Base-by-base conservation (phyloP, 2,329 filamentous ascomycete species). In the Ceratocystis variospora region DNA sequence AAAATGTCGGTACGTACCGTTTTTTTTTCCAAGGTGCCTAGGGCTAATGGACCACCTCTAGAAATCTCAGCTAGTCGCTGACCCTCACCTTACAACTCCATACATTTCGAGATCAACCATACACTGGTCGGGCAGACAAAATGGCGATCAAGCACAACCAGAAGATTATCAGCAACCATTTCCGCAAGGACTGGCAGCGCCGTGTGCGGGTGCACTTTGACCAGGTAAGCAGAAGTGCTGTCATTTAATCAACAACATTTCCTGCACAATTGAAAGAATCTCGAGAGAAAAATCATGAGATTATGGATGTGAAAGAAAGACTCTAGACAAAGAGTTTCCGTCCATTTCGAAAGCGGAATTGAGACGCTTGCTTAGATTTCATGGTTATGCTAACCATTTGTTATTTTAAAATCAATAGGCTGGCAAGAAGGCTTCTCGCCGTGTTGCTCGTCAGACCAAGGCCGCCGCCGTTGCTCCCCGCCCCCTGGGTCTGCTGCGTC, bases 101-200 rank as follows among this genome's bases (percentile, higher is more conserved):
- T 63, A 68, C 63, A 68, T 66, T 68, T 63, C 61, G 66, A 68
- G 66, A 62, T 63, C 66, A 68, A 65, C 63, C 63, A 68, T 63
- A 68, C 63, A 68, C 37, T 68, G 63, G 66, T 62, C 66, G 46
- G 66, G 66, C 66, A 68, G 66, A 68, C 67, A 68, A 66, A 66
- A 68, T 68, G 92, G 89, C 93, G 85, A 96, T 97, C 90, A 96
- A 96, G 87, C 91, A 96, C 89, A 97, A 97, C 84, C 91, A 96
- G 85, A 89, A 93, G 84, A 88, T 96, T 80, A 88, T 89, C 79
- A 89, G 93, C 86, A 96, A 95, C 87, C 92, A 96, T 79, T 96
- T 96, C 90, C 92, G 90, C 83, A 96, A 96, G 90, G 92, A 99
- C 86, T 99, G 94, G 94, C 92, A 97, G 82, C 90, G 91, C 83